Conservation (phyloP, 1,284 basidiomycete species). For the Testicularia cyperi region DNA sequence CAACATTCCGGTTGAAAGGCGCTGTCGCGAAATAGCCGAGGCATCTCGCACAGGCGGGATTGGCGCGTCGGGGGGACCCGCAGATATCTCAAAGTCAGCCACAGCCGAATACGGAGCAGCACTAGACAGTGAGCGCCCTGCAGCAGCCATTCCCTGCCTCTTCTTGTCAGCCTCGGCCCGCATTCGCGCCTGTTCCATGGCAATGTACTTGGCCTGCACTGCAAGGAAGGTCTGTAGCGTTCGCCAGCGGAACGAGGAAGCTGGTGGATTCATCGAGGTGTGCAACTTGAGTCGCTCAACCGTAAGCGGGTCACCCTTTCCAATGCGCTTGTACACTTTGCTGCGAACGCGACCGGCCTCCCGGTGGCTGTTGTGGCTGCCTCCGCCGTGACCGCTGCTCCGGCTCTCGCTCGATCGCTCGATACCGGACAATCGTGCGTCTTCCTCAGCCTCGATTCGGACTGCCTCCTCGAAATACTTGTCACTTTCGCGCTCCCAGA, state of each 20-base stretch:
- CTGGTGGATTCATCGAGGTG: constrained; percentile 70
- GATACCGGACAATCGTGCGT: constrained; percentile 5
- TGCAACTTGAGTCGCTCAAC: constrained; percentile 72
- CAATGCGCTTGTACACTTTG: constrained; percentile 66
- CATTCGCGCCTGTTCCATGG: constrained; percentile 59
- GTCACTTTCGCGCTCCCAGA: constrained; percentile 91
- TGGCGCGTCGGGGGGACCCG: too few relatives aligned
- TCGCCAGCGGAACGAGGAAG: constrained; percentile 64
- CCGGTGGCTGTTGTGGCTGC: constrained; percentile 24
- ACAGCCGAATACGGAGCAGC: constrained; percentile 21
- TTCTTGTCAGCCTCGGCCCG: constrained; percentile 25
- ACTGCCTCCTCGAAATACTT: constrained; percentile 76
- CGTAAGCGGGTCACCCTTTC: constrained; percentile 60
- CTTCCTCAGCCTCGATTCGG: constrained; percentile 66
- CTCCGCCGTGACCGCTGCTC: constrained; percentile 14
- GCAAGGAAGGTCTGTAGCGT: constrained; percentile 64
- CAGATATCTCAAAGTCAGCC: constrained; percentile 11
- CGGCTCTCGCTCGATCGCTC: constrained; percentile 3
- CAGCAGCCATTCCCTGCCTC: background rate
- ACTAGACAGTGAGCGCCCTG: background rate
- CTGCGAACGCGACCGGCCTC: constrained; percentile 20
- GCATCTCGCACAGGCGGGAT: constrained; percentile 26
- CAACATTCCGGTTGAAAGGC: constrained; percentile 12
- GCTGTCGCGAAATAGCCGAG: constrained; percentile 11
- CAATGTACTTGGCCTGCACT: constrained; percentile 63